Base-by-base conservation (phyloP, 495 filamentous ascomycete genomes). In the Pseudoneurospora amorphoporcata region DNA sequence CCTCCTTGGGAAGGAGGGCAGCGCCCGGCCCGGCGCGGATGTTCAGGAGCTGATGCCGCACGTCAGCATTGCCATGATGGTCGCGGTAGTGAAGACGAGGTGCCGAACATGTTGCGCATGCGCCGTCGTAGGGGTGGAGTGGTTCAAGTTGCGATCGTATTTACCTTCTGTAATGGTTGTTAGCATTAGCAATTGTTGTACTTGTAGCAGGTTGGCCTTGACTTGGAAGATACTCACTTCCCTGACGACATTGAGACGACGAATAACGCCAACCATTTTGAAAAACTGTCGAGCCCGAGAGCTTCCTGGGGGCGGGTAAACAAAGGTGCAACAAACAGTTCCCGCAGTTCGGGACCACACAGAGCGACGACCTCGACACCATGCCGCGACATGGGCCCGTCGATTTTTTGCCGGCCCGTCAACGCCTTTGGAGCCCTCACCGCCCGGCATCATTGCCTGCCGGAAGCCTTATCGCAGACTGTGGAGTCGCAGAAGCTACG, bases 1-100 rank as follows among this genome's bases (percentile, higher is more conserved):
- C 89, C 74, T 94, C 90, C 68, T 87, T 87, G 2, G 94, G 91
- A 42, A 99, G 85, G 75, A 92, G 83, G 17, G 91, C 91, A 32
- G 95, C 94, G 42, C 95, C 95, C 47, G 90, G 89, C 68, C 95
- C 95, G 77, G 89, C 78, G 75, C 91, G 88, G 80, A 94, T 80
- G 73, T 84, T 82, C 77, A 95, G 87, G 53, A 95, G 83, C 92
- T 94, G 84, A 65, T 35, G 53, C 53, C 53, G 53, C 29, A 65
- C 29, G 53, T 65, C 53, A 65, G 53, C 53, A 65, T 35, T 65
- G 29, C 16, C 53, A 65, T 35, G 53, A 65, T 35, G 29, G 53
- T 65, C 29, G 53, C 53, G 53, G 29, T 65, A 35, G 29, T 65
- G 29, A 65, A 35, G 53, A 65, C 53, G 53, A 65, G 53, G 53